Base-by-base conservation (phyloP, 2,329 filamentous ascomycete species). In the Calonectria pauciramosa region DNA sequence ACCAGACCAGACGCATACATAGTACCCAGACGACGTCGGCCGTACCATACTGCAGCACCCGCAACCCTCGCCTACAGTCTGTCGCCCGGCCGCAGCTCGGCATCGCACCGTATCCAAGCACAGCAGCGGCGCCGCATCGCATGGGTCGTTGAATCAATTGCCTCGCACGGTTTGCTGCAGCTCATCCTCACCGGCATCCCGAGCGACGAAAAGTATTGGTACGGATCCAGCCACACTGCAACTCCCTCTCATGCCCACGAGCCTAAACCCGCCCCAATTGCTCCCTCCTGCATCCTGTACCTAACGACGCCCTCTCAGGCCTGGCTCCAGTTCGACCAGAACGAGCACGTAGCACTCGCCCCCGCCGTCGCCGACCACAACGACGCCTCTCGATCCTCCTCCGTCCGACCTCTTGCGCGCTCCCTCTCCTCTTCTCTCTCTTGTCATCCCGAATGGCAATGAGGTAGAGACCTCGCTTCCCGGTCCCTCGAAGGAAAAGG, bases 71-170 rank as follows among this genome's bases (percentile, higher is more conserved):
- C 64, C 54, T 64, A 47, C 47, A 68, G 26, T 51, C 54, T 47
- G 56, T 49, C 47, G 44, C 56, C 56, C 20, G 49, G 30, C 32
- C 59, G 30, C 54, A 59, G 47, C 56, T 44, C 71, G 44, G 56
- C 56, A 73, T 66, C 47, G 47, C 60, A 70, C 56, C 41, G 36
- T 49, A 70, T 54, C 59, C 38, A 63, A 68, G 36, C 34, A 64
- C 56, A 72, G 51, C 66, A 70, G 68, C 56, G 54, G 69, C 68
- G 60, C 60, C 56, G 66, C 49, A 77, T 71, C 70, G 72, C 70
- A 73, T 78, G 68, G 70, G 75, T 65, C 54, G 32, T 60, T 77
- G 72, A 77, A 71, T 75, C 70, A 77, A 78, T 60, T 75, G 65
- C 71, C 60, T 71, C 60, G 54, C 74, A 26, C 63, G 71, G 52